Conservation (phyloP, 306 rosid genomes). For the Acmispon strigosus region DNA sequence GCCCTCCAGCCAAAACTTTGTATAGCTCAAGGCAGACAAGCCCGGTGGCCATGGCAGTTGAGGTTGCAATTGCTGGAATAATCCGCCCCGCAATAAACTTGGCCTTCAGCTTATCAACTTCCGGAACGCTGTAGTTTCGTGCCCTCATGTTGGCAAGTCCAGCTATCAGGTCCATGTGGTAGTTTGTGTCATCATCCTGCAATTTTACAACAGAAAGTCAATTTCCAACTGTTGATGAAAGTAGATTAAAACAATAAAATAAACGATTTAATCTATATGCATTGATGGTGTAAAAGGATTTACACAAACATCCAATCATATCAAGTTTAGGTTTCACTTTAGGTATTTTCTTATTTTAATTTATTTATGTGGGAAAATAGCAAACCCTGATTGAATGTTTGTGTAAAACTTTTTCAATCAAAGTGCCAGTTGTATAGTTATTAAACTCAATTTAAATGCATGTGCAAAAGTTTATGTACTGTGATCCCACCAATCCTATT, state of each 20-base stretch:
- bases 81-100: slow-evolving; percentile 93
- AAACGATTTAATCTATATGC: neutral
- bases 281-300: too few species aligned
- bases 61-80: slow-evolving; percentile 97
- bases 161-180: slow-evolving; percentile 90
- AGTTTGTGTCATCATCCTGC: slow-evolving; percentile 98
- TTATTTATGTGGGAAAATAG: too few species aligned
- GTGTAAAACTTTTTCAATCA: too few species aligned
- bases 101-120: slow-evolving; percentile 96
- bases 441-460: neutral
- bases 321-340: too few species aligned
- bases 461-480: neutral
- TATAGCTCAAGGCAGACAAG: slow-evolving; percentile 90
- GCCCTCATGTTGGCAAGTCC: slow-evolving; percentile 99
- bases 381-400: too few species aligned
- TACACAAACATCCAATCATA: too few species aligned
- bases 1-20: slow-evolving; percentile 78
- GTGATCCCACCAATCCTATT: neutral
- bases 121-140: slow-evolving; percentile 85
- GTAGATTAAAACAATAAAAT: neutral
- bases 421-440: too few species aligned
- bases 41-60: slow-evolving; percentile 98
- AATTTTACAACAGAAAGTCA: slow-evolving; percentile 1
- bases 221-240: neutral
- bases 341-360: too few species aligned